phyloP scores from a whole-genome alignment of 352 stramenopile genomes.

The Stramenopiles sp. region DNA sequence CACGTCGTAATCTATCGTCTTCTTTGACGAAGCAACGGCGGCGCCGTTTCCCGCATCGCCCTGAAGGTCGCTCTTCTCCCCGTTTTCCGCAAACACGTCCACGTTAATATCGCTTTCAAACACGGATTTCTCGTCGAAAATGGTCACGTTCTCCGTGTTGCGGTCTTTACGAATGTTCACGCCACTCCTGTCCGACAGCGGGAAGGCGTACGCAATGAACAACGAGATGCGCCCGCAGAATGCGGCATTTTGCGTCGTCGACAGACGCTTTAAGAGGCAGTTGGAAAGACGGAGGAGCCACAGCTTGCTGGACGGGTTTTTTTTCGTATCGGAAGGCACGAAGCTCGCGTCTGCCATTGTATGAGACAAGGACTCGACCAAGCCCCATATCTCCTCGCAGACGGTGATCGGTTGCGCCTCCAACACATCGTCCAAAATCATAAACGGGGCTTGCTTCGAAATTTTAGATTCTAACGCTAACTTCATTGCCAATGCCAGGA shows the following conservation, averaged over 20 bases:
- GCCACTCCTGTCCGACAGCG: slow-evolving; percentile 18
- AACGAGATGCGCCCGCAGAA: slow-evolving; percentile 21
- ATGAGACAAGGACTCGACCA: background rate
- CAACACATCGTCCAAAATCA: background rate
- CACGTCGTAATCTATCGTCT: background rate
- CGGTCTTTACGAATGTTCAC: slow-evolving; percentile 15
- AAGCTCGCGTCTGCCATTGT: background rate
- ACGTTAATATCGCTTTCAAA: background rate
- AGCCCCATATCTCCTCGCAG: background rate
- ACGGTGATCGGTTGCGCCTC: background rate
- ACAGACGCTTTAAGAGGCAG: background rate
- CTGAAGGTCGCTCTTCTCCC: too few relatives aligned
- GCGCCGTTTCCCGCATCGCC: background rate
- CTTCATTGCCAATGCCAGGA: background rate
- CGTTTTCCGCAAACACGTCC: too few relatives aligned
- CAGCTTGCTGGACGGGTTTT: background rate
- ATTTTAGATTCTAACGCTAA: background rate
- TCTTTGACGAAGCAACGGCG: background rate
- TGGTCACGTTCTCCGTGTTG: slow-evolving; percentile 18
- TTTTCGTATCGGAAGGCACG: background rate
- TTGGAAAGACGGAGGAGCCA: background rate
- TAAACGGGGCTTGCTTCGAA: background rate
- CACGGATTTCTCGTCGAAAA: slow-evolving; percentile 15
- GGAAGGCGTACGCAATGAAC: slow-evolving; percentile 20
- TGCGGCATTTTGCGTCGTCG: background rate